phyloP scores from a whole-genome alignment of 2,329 filamentous ascomycete genomes.

The Furcasterigmium furcatum region DNA sequence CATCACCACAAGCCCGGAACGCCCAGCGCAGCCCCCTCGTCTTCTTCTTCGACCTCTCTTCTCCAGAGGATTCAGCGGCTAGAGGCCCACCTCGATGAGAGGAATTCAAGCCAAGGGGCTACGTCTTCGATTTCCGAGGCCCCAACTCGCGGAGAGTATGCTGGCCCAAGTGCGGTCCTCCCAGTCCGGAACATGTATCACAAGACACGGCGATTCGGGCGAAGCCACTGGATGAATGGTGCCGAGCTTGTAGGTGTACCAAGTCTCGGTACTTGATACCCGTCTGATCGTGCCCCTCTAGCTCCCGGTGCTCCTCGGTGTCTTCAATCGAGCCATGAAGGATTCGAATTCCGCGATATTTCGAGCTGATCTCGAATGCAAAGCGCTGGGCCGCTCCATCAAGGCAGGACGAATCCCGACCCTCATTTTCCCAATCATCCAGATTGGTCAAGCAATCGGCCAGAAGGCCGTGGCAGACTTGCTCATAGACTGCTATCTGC shows the following conservation, averaged over 20 bases:
- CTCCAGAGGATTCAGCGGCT: neutral
- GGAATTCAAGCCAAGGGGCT: neutral
- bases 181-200: too few relatives aligned
- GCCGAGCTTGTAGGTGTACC: constrained; percentile 30
- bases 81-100: neutral
- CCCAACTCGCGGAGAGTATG: neutral
- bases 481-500: constrained; percentile 49
- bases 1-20: too few relatives aligned
- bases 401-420: constrained; percentile 28
- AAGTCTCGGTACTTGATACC: constrained; percentile 2
- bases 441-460: constrained; percentile 35
- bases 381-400: constrained; percentile 32
- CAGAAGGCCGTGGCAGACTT: constrained; percentile 38
- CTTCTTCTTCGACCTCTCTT: neutral
- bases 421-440: constrained; percentile 27
- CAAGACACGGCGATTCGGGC: constrained; percentile 39
- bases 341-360: constrained; percentile 18
- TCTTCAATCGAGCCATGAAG: too few relatives aligned
- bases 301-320: too few relatives aligned
- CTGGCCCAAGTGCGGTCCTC: too few relatives aligned
- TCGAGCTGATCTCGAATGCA: constrained; percentile 30
- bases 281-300: too few relatives aligned
- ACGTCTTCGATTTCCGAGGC: too few relatives aligned
- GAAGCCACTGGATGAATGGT: constrained; percentile 47
- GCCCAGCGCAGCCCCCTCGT: too few relatives aligned